Percentiles rank a stretch among this genome's conserved stretches.
Evolutionary conservation across 345 rosid genomes (phyloP).

Genomic region (Erysimum cheiranthoides): DNA sequence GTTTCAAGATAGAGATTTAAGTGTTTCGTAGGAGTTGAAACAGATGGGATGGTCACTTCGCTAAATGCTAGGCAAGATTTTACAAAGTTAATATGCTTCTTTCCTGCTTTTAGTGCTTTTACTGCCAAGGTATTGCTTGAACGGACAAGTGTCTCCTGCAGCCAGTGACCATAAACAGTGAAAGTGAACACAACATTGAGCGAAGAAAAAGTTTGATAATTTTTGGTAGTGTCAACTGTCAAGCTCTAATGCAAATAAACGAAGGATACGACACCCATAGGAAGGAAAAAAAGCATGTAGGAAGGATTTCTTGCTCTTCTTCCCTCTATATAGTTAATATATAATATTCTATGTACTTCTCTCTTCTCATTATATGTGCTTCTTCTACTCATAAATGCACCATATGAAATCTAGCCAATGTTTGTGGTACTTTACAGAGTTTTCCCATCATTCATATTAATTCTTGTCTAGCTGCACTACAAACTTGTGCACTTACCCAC

Average conservation of each 20-base stretch:
- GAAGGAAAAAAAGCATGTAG: slow-evolving; percentile 1
- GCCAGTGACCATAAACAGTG: slow-evolving; percentile 34
- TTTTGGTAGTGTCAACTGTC: slow-evolving; percentile 16
- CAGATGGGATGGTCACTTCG: slow-evolving; percentile 87
- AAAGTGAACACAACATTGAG: slow-evolving; percentile 14
- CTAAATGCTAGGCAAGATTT: slow-evolving; percentile 88
- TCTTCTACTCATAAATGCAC: slow-evolving; percentile 15
- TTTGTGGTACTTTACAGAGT: neutral
- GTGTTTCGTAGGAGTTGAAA: slow-evolving; percentile 58
- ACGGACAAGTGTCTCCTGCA: slow-evolving; percentile 87
- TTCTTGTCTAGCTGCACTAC: slow-evolving; percentile 11
- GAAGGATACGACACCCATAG: slow-evolving; percentile 2
- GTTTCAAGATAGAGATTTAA: slow-evolving; percentile 85
- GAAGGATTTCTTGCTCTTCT: neutral
- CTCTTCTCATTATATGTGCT: neutral
- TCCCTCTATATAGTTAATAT: neutral
- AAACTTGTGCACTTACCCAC: neutral
- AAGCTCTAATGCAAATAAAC: slow-evolving; percentile 8
- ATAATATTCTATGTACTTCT: slow-evolving; percentile 1
- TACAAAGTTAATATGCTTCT: slow-evolving; percentile 54
- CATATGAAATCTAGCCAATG: neutral
- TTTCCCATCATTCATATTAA: slow-evolving; percentile 12
- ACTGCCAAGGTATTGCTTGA: slow-evolving; percentile 76
- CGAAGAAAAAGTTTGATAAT: slow-evolving; percentile 1
- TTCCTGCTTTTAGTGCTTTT: slow-evolving; percentile 63